Evolutionary conservation across 352 stramenopile species (phyloP).

Genomic region (Phytophthora idaei): DNA sequence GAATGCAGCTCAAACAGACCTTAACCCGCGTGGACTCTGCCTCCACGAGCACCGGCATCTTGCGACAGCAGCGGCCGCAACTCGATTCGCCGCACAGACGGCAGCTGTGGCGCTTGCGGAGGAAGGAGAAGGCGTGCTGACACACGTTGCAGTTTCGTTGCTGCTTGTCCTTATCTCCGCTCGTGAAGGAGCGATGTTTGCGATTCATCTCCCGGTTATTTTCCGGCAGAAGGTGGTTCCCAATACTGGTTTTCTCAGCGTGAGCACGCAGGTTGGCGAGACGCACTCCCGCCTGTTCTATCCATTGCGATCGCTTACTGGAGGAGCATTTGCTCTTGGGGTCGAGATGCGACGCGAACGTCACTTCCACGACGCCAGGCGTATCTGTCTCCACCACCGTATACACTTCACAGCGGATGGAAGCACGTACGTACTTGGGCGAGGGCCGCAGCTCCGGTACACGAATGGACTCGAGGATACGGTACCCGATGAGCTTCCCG

Average conservation of each 20-base stretch:
- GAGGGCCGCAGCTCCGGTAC: conserved; percentile 61
- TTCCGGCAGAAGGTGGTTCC: conserved; percentile 56
- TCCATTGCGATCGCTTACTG: conserved; percentile 60
- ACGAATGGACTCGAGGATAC: conserved; percentile 84
- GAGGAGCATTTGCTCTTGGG: conserved; percentile 79
- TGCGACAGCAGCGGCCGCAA: conserved; percentile 75
- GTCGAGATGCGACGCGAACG: conserved; percentile 82
- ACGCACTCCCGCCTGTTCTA: conserved; percentile 60
- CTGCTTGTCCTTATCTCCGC: conserved; percentile 48
- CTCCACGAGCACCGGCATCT: conserved; percentile 73
- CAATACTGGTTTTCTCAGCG: conserved; percentile 74
- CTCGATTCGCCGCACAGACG: conserved; percentile 71
- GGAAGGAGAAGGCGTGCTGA: conserved; percentile 70
- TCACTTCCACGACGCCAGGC: conserved; percentile 80
- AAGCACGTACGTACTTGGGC: conserved; percentile 71
- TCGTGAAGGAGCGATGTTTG: conserved; percentile 41
- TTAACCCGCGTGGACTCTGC: conserved; percentile 66
- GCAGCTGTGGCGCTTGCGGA: conserved; percentile 80
- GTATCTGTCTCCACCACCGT: conserved; percentile 72
- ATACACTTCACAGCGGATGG: conserved; percentile 84
- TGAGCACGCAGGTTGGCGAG: conserved; percentile 66
- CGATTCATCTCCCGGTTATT: conserved; percentile 39
- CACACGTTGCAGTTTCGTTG: conserved; percentile 69
- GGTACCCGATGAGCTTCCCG: conserved; percentile 71
- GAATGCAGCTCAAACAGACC: conserved; percentile 79